phyloP scores from a whole-genome alignment of 352 stramenopile species.

The Phytophthora capsici region DNA sequence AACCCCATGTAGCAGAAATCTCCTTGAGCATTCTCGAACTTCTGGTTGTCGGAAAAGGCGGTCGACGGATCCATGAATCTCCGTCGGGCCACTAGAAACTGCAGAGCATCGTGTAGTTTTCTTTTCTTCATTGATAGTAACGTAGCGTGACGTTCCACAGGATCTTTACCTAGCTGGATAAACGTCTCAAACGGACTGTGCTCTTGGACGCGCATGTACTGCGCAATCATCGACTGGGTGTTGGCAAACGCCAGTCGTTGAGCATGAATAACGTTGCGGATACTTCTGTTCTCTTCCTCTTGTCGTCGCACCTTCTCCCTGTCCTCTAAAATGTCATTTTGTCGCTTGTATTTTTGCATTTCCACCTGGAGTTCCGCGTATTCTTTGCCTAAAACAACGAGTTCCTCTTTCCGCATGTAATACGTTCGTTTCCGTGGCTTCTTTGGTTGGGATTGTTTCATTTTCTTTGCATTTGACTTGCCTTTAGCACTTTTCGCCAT shows the following conservation, averaged over 20 bases:
- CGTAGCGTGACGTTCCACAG: slow-evolving; percentile 35
- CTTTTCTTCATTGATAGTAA: slow-evolving; percentile 45
- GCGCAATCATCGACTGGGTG: slow-evolving; percentile 46
- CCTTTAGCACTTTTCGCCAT: neutral
- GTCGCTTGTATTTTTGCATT: slow-evolving; percentile 30
- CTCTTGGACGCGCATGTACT: slow-evolving; percentile 49
- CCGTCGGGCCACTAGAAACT: slow-evolving; percentile 42
- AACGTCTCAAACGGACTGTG: slow-evolving; percentile 48
- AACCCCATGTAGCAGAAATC: slow-evolving; percentile 55
- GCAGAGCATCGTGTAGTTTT: slow-evolving; percentile 43
- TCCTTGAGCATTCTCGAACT: slow-evolving; percentile 46
- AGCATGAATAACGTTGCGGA: slow-evolving; percentile 39
- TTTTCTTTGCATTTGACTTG: slow-evolving; percentile 7
- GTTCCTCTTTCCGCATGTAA: slow-evolving; percentile 57
- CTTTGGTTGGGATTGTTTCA: slow-evolving; percentile 23
- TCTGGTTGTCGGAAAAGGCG: slow-evolving; percentile 49
- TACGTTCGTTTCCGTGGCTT: slow-evolving; percentile 50
- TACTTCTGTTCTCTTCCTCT: slow-evolving; percentile 33
- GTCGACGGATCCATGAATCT: slow-evolving; percentile 41
- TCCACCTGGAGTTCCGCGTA: slow-evolving; percentile 28
- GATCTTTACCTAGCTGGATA: slow-evolving; percentile 45
- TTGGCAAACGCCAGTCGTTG: slow-evolving; percentile 49
- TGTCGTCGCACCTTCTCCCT: slow-evolving; percentile 22
- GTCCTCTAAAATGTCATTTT: slow-evolving; percentile 32
- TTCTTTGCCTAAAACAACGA: slow-evolving; percentile 31